Conservation (phyloP, 148 eudicot genomes). For the Rheum nobile region DNA sequence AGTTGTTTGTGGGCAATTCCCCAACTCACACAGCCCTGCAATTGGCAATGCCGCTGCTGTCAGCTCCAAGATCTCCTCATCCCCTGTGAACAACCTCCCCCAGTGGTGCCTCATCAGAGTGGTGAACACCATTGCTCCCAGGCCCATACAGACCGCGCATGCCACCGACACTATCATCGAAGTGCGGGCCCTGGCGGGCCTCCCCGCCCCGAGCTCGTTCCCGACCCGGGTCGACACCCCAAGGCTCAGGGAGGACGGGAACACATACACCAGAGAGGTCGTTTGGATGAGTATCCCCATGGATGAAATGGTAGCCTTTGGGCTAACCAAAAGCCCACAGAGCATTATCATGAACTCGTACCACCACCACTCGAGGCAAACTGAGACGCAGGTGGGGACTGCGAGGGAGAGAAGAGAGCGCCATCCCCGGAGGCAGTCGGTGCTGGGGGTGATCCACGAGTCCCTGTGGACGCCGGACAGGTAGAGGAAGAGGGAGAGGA, state of each 20-base stretch:
- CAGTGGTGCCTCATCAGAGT: constrained; percentile 29
- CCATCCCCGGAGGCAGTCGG: constrained; percentile 49
- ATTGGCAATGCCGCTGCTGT: constrained; percentile 41
- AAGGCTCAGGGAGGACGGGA: constrained; percentile 42
- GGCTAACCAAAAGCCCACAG: constrained; percentile 42
- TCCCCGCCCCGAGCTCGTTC: constrained; percentile 43
- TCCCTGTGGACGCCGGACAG: constrained; percentile 30
- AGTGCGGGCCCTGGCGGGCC: constrained; percentile 39
- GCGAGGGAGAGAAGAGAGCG: constrained; percentile 32
- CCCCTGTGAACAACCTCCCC: constrained; percentile 40
- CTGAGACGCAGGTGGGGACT: constrained; percentile 42
- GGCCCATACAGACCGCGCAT: constrained; percentile 31
- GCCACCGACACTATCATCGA: constrained; percentile 34
- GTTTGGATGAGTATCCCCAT: constrained; percentile 61
- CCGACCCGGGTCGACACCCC: constrained; percentile 56
- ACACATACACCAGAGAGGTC: constrained; percentile 44
- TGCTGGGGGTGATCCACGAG: constrained; percentile 43
- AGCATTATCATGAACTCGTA: constrained; percentile 57
- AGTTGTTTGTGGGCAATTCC: constrained; percentile 59
- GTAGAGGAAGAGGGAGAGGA: constrained; percentile 24
- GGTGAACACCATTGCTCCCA: constrained; percentile 35
- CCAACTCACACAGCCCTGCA: constrained; percentile 48
- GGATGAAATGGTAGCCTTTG: constrained; percentile 47
- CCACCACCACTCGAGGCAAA: constrained; percentile 74
- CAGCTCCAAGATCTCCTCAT: constrained; percentile 28